Base-by-base conservation (phyloP, 371 early-diverging fungal genomes). In the Scutellospora calospora region DNA sequence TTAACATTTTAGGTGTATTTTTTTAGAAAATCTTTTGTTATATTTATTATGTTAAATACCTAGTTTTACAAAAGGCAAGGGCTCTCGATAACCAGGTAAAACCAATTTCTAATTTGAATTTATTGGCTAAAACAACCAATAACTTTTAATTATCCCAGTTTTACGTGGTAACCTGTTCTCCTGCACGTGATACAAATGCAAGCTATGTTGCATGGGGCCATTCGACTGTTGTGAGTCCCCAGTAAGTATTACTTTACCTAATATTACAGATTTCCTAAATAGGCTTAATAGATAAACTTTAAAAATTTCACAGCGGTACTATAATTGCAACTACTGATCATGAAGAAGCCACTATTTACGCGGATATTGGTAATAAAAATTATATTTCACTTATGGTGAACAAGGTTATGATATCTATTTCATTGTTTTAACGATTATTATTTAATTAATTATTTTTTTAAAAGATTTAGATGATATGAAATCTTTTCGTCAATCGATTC, bases 181-280 rank as follows among this genome's bases (percentile, higher is more conserved):
- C 99, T 12, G 98, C 99, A 14, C 90, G 97, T 18, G 97, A 96
- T 80, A 66, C 85, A 18, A 78, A 66, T 22, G 95, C 96, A 14
- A 73, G 84, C 12, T 99, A 99, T 85, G 89, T 92, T 60, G 97
- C 99, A 5, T 99, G 95, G 94, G 99, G 98, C 11, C 98, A 99
- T 86, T 97, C 97, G 5, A 92, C 94, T 2, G 86, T 98, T 22
- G 97, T 97, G 8, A 93, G 94, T 83, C 98, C 99, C 71, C 92
- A 87, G 89, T 87, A 87, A 83, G 80, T 41, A 22, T 45, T 22
- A 9, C 27, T 29, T 66, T 29, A 16, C n/a, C 31, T 31, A 31
- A 29, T 66, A 66, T 66, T 6, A 1, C 11, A 60, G 22, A 11
- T 38, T 29, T 69, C 45, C 27, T 69, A 45, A 4, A 3, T 51